Conservation (phyloP, 495 filamentous ascomycete species). For the Neurospora discreta region DNA sequence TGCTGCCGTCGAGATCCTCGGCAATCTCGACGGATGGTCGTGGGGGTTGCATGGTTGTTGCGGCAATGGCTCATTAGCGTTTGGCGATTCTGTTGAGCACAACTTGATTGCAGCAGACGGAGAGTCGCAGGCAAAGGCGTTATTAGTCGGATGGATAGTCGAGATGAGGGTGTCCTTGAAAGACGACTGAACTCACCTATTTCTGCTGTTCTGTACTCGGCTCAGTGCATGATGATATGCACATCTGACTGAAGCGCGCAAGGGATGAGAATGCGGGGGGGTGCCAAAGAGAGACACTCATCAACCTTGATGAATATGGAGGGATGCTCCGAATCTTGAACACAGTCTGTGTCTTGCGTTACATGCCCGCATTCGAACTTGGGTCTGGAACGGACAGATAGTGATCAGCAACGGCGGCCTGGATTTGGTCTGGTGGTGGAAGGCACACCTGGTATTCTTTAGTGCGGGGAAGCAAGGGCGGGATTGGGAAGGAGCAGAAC, state of each 20-base stretch:
- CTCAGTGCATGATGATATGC: not conserved
- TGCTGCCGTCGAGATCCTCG: constrained; percentile 8
- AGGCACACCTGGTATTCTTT: not conserved
- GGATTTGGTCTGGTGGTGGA: not conserved
- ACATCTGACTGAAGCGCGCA: not conserved
- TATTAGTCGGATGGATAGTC: not conserved
- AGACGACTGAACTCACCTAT: not conserved
- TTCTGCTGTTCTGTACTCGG: not conserved
- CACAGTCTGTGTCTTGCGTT: not conserved
- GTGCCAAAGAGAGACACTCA: not conserved
- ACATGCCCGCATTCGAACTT: not conserved
- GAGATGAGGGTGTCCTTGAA: not conserved
- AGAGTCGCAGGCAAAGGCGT: not conserved
- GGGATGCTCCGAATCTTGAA: not conserved
- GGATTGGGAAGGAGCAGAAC: not conserved
- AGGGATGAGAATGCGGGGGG: not conserved
- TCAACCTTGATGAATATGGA: not conserved
- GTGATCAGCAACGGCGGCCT: not conserved
- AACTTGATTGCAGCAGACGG: not conserved
- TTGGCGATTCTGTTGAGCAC: not conserved
- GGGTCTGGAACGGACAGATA: not conserved
- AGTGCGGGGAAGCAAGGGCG: not conserved
- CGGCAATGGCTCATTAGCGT: not conserved
- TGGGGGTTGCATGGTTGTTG: not conserved
- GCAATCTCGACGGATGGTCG: not conserved